Percentiles rank a stretch among this genome's conserved stretches.
These are phyloP conservation scores for Exophiala mesophila DNA, from an alignment of 2,329 filamentous ascomycete species.

Conservation along the genomic window DNA sequence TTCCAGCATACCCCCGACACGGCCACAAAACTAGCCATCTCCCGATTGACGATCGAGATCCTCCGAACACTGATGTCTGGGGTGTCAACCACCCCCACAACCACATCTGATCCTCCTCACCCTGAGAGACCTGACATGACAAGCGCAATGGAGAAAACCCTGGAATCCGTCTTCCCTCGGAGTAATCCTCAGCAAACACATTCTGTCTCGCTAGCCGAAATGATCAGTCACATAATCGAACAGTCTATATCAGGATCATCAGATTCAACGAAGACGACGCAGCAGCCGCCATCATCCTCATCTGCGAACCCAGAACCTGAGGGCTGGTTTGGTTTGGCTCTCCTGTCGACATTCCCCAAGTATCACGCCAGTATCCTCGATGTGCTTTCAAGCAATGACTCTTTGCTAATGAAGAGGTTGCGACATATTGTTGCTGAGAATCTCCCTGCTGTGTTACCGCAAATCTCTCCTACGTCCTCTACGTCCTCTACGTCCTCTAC, in stretches of 20 bases:
- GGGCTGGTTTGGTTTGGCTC: constrained; percentile 20
- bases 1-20: constrained; percentile 13
- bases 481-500: too few species aligned
- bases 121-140: background rate
- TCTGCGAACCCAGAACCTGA: constrained; percentile 11
- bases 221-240: constrained; percentile 13
- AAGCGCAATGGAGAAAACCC: background rate
- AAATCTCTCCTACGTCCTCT: too few species aligned
- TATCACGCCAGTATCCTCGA: constrained; percentile 7
- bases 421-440: background rate
- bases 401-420: constrained; percentile 4
- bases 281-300: background rate
- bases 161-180: background rate
- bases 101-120: background rate
- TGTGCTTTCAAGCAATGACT: constrained; percentile 4
- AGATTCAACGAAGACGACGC: background rate
- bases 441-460: too few species aligned
- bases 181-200: background rate
- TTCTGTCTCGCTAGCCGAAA: constrained; percentile 4
- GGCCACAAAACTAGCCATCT: constrained; percentile 14
- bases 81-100: background rate
- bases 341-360: constrained; percentile 9
- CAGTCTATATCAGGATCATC: background rate
- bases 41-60: constrained; percentile 17
- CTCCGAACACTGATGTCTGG: constrained; percentile 7